A percentile compares a stretch with the other conserved stretches of the same genome.
phyloP scores from a whole-genome alignment of 257 asterid genomes.

The Lycium barbarum region DNA sequence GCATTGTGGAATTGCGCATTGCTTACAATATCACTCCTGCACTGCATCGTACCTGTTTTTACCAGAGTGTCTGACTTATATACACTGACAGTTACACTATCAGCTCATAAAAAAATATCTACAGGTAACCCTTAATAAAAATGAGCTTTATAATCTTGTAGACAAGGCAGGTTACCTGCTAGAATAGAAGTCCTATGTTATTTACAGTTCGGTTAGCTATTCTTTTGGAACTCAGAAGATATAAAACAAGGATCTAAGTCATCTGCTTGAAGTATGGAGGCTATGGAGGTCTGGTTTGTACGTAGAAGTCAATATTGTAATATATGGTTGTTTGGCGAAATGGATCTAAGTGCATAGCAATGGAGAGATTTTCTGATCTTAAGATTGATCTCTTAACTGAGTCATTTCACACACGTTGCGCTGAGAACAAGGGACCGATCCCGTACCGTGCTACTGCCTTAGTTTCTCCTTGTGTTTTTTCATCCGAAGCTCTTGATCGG shows the following conservation, averaged over 20 bases:
- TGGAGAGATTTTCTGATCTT: slow-evolving; percentile 19
- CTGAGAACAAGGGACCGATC: slow-evolving; percentile 9
- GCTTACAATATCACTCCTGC: background rate
- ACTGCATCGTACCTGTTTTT: background rate
- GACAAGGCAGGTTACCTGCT: background rate
- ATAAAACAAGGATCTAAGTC: slow-evolving; percentile 2
- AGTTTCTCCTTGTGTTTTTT: slow-evolving; percentile 15
- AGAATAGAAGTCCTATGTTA: background rate
- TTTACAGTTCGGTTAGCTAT: background rate
- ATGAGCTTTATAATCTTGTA: background rate
- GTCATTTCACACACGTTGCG: background rate
- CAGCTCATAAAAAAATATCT: background rate
- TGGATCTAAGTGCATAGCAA: background rate
- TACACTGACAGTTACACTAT: background rate
- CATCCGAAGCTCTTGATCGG: background rate
- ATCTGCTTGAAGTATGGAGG: background rate
- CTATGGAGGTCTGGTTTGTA: background rate
- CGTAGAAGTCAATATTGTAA: background rate
- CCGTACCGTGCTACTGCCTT: background rate
- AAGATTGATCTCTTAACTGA: background rate
- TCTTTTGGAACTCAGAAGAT: background rate
- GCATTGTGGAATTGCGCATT: slow-evolving; percentile 16
- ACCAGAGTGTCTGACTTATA: background rate
- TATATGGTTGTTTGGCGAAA: slow-evolving; percentile 4
- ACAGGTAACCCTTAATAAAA: background rate